Evolutionary conservation across 2,329 filamentous ascomycete species (phyloP).

Genomic region (Penicillium sp.): DNA sequence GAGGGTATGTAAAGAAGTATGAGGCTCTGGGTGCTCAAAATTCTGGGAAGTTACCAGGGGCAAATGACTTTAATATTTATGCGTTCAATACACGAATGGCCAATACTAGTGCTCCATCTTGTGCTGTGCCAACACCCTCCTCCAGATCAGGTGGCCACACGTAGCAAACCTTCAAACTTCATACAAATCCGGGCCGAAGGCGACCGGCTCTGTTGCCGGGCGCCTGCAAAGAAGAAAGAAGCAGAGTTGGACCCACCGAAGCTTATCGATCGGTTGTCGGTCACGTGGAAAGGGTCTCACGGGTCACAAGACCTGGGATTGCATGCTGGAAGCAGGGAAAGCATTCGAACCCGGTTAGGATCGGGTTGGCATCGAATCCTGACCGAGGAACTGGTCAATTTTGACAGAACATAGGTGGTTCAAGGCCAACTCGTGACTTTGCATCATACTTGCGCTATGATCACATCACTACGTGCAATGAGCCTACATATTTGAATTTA

Average conservation of each 20-base stretch:
- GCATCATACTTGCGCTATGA: too few relatives aligned
- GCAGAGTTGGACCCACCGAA: neutral
- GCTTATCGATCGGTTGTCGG: neutral
- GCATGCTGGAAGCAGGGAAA: constrained; percentile 18
- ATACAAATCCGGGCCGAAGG: constrained; percentile 1
- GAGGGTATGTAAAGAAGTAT: neutral
- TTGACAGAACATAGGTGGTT: too few relatives aligned
- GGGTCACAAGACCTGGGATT: constrained; percentile 37
- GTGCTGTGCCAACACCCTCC: neutral
- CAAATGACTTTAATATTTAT: neutral
- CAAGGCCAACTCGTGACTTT: too few relatives aligned
- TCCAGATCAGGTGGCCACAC: neutral
- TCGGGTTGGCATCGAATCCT: too few relatives aligned
- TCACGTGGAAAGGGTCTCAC: constrained; percentile 12
- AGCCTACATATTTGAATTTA: too few relatives aligned
- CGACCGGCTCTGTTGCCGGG: constrained; percentile 2
- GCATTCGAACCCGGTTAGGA: too few relatives aligned
- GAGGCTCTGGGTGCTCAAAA: neutral
- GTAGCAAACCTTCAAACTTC: neutral
- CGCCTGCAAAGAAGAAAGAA: neutral
- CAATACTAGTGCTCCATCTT: neutral
- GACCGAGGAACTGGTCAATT: too few relatives aligned
- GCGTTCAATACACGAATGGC: neutral
- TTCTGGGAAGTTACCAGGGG: neutral
- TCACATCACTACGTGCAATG: too few relatives aligned